Conservation (phyloP, 306 rosid genomes). For the Parietaria judaica region DNA sequence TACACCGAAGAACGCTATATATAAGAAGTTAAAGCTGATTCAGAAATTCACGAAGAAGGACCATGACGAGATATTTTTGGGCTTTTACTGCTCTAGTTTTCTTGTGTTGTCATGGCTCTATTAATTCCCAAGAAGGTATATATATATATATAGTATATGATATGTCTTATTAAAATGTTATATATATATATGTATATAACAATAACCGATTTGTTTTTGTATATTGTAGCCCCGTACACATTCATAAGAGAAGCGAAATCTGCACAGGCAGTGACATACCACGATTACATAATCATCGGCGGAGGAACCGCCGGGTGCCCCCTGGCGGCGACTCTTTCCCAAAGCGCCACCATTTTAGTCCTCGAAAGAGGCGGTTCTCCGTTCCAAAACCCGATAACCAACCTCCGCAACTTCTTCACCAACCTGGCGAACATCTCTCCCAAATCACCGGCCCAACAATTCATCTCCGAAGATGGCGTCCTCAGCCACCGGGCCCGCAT, state of each 20-base stretch:
- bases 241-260: conserved; percentile 50
- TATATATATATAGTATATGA: too few relatives aligned
- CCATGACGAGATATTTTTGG: too few relatives aligned
- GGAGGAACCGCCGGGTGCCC: conserved; percentile 87
- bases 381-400: conserved; percentile 32
- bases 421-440: conserved; percentile 37
- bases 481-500: conserved; percentile 42
- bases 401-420: conserved; percentile 28
- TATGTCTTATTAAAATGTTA: too few relatives aligned
- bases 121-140: too few relatives aligned
- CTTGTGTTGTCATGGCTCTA: too few relatives aligned
- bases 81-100: too few relatives aligned
- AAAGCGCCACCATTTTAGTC: conserved; percentile 43
- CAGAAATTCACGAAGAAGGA: too few relatives aligned
- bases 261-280: conserved; percentile 33
- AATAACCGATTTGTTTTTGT: not conserved
- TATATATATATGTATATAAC: too few relatives aligned
- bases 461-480: conserved; percentile 60
- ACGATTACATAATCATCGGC: conserved; percentile 60
- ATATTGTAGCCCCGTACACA: conserved; percentile 29
- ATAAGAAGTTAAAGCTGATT: too few relatives aligned
- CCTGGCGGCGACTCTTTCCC: conserved; percentile 63
- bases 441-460: conserved; percentile 51
- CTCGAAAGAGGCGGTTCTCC: conserved; percentile 79
- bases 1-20: too few relatives aligned